These are phyloP conservation scores for Ogataea nonfermentans DNA, from an alignment of 805 yeast species.

Conservation along the genomic window DNA sequence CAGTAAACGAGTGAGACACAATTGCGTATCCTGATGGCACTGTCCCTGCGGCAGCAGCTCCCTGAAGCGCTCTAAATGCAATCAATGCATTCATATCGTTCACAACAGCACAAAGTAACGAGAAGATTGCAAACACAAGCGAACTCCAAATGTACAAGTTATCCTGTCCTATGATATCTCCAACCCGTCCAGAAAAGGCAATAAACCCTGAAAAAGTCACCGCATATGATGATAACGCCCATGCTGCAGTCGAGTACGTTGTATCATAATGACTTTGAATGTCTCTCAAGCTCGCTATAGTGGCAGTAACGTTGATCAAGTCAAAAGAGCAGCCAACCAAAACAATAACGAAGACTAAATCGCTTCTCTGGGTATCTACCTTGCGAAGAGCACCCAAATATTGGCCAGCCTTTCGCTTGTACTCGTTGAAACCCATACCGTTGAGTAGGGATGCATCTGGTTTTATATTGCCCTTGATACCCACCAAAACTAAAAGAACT, in stretches of 20 bases:
- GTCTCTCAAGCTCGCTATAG: slow-evolving; percentile 20
- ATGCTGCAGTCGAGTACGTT: slow-evolving; percentile 36
- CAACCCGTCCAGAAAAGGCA: slow-evolving; percentile 40
- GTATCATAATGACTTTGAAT: slow-evolving; percentile 38
- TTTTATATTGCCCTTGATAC: no score
- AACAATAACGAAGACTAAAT: slow-evolving; percentile 12
- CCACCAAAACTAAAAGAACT: no score
- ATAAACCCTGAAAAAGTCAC: slow-evolving; percentile 44
- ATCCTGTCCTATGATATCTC: slow-evolving; percentile 42
- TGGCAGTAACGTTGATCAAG: slow-evolving; percentile 27
- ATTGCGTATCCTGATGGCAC: slow-evolving; percentile 32
- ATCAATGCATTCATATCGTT: slow-evolving; percentile 36
- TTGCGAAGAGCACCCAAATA: no score
- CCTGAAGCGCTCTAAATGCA: slow-evolving; percentile 45
- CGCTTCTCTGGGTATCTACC: slow-evolving; percentile 7
- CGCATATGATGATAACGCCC: slow-evolving; percentile 45
- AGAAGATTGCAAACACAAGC: slow-evolving; percentile 19
- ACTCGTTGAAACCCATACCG: no score
- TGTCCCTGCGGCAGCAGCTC: slow-evolving; percentile 41
- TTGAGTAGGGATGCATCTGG: no score
- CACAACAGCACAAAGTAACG: slow-evolving; percentile 38
- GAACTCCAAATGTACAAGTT: slow-evolving; percentile 26
- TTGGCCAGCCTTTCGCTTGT: no score
- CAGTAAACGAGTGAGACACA: slow-evolving; percentile 32
- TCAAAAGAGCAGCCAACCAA: slow-evolving; percentile 23